A percentile compares a stretch with the other conserved stretches of the same genome.
phyloP scores from a whole-genome alignment of 1,284 basidiomycete species.

The Coniferiporia weirii region DNA sequence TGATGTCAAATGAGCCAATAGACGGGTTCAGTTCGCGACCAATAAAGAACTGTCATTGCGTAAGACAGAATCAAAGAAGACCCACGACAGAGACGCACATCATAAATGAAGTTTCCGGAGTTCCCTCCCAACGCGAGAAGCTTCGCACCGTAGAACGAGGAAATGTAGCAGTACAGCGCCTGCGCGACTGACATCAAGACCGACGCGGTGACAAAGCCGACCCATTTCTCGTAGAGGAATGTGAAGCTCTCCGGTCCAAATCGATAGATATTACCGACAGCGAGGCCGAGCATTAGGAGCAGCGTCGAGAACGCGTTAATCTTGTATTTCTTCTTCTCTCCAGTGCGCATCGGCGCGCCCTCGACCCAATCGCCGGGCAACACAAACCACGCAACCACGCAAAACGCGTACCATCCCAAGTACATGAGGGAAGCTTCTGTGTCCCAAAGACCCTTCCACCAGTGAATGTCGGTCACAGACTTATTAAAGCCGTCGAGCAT shows the following conservation, averaged over 20 bases:
- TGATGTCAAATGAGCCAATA: slow-evolving; percentile 88
- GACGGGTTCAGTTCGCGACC: slow-evolving; percentile 94
- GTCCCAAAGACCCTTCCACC: slow-evolving; percentile 79
- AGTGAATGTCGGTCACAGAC: slow-evolving; percentile 46
- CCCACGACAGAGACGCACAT: slow-evolving; percentile 54
- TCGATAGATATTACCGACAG: slow-evolving; percentile 62
- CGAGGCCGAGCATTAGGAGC: slow-evolving; percentile 70
- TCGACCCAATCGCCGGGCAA: slow-evolving; percentile 86
- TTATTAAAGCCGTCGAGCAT: slow-evolving; percentile 40
- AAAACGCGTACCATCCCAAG: slow-evolving; percentile 87
- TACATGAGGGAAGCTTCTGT: slow-evolving; percentile 74
- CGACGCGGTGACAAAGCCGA: slow-evolving; percentile 84
- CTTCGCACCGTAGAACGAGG: slow-evolving; percentile 63
- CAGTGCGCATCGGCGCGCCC: slow-evolving; percentile 76
- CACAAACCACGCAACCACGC: slow-evolving; percentile 75
- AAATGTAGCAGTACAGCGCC: slow-evolving; percentile 67
- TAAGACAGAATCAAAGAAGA: neutral
- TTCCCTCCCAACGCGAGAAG: slow-evolving; percentile 92
- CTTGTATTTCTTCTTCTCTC: slow-evolving; percentile 80
- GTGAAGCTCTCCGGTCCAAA: slow-evolving; percentile 81
- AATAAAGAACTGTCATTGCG: slow-evolving; percentile 79
- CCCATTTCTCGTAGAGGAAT: slow-evolving; percentile 89
- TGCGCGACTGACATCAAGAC: slow-evolving; percentile 77
- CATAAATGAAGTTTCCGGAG: slow-evolving; percentile 83
- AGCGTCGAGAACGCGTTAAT: slow-evolving; percentile 94